Evolutionary conservation across 2,329 filamentous ascomycete genomes (phyloP), one percentile per base, ranked within the genome.

Genomic region (Penicillium decumbens): DNA sequence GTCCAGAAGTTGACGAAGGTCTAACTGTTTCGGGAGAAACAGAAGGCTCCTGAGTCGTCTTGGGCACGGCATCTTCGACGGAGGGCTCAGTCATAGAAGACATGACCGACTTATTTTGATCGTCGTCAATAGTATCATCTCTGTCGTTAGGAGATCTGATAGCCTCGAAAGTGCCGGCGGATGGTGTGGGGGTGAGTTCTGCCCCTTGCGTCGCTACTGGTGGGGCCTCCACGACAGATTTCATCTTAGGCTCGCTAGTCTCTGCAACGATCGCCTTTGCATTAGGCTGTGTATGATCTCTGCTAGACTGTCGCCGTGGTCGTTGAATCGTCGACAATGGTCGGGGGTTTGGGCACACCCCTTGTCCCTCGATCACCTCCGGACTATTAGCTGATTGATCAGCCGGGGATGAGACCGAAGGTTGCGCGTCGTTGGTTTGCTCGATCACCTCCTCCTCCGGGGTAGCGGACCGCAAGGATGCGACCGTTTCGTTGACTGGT

Each of bases 311-410:
- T 38, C 63, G 62, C 47, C 57, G 64, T 13, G 67, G 67, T 48
- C 65, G 61, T 44, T 67, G 62, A 35, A 61, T 54, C 15, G 58
- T 53, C 43, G 53, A 59, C 23, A 57, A 55, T 45, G 61, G 43
- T 44, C 51, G 64, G 6, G 64, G 64, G 47, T 63, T 63, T 42
- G 68, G 66, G 30, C 54, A 54, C 47, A 59, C 61, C 20, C 65
- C 66, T 39, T 58, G 63, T 8, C 63, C 67, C 51, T 69, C 67
- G 33, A 70, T 64, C 3, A 65, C 45, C 47, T 70, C 64, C 7
- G 54, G 24, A 8, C 60, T 53, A 4, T 59, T 47, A 45, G 58
- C 47, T 12, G 53, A 41, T 35, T 42, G 44, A 52, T 63, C 62
- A 20, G 47, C 55, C 15, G 60, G 30, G 28, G 61, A 61, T 32